Base-by-base conservation (phyloP, 2,329 filamentous ascomycete genomes). In the Fonsecaea pedrosoi region DNA sequence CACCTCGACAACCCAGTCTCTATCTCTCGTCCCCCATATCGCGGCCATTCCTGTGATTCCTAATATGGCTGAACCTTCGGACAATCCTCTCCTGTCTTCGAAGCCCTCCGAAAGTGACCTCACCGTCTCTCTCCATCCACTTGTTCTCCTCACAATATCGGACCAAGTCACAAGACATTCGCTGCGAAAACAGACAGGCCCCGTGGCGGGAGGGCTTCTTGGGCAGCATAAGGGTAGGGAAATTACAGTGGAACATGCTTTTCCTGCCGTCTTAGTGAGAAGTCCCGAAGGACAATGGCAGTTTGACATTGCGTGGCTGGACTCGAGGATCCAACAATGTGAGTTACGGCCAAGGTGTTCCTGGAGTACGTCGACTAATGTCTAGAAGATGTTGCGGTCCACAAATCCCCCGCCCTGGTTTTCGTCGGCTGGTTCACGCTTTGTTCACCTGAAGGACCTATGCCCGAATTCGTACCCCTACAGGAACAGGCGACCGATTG, bases 121-220 rank as follows among this genome's bases (percentile, higher is more conserved):
- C 54, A 90, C 92, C 71, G 88, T 93, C 64, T 88, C 93, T 73
- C 87, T 99, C 18, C 95, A 99, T 75, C 95, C 95, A 32, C 89
- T 99, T 57, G 94, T 97, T 60, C 90, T 98, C 72, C 91, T 99
- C 80, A 96, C 91, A 71, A 95, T 99, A 74, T 97, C 94, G 73
- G 95, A 99, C 79, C 96, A 96, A 78, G 93, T 98, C 78, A 96
- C 94, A 66, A 88, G 95, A 67, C 94, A 97, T 78, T 92, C 90
- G 0, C 85, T 97, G 64, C 88, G 95, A 66, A 83, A 88, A 60
- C 89, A 93, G 74, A 78, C 83, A 18, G 91, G 91, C 0, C 92
- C 93, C 15, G 86, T 97, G 18, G 86, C 94, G 2, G 95, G 95
- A 64, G 93, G 90, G 60, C 84, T 99, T n/a, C 81, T 99, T 5